Evolutionary conservation across 108 stramenopile genomes (phyloP).

Genomic region (Aurantiochytrium sp.): DNA sequence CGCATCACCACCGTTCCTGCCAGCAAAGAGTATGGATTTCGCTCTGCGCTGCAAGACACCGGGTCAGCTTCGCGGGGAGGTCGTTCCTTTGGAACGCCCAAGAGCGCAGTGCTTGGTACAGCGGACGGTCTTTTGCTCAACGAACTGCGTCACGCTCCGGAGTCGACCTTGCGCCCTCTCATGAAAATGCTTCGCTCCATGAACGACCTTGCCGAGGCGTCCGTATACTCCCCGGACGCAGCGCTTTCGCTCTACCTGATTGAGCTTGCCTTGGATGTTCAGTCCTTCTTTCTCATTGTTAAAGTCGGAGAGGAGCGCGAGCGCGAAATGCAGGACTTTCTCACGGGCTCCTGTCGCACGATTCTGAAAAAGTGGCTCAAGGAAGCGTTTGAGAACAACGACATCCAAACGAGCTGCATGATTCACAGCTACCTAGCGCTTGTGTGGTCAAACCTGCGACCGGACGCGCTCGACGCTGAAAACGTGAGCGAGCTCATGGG

Average conservation of each 20-base stretch:
- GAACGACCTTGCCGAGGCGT: slow-evolving; percentile 17
- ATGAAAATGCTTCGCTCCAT: slow-evolving; percentile 19
- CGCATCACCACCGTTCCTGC: not conserved
- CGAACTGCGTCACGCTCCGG: slow-evolving; percentile 14
- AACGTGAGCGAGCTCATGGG: not conserved
- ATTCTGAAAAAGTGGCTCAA: slow-evolving; percentile 3
- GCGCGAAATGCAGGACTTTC: not conserved
- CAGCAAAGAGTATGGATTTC: not conserved
- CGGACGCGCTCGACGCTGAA: not conserved
- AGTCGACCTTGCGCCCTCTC: not conserved
- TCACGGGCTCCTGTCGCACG: not conserved
- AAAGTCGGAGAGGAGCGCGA: not conserved
- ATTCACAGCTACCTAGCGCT: not conserved
- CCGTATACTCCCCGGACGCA: slow-evolving; percentile 18
- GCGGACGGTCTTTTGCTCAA: slow-evolving; percentile 20
- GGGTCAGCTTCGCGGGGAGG: not conserved
- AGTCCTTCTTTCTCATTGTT: not conserved
- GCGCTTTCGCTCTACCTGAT: not conserved
- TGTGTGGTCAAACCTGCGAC: slow-evolving; percentile 14
- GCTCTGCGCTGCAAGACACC: not conserved
- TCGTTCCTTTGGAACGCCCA: not conserved
- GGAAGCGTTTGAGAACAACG: not conserved
- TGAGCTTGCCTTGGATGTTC: not conserved
- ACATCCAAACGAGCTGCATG: slow-evolving; percentile 16
- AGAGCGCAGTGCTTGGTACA: slow-evolving; percentile 13